Percentiles rank a stretch among this genome's conserved stretches.
phyloP scores from a whole-genome alignment of 1,139 yeast species.

The Yamadazyma buinensis region DNA sequence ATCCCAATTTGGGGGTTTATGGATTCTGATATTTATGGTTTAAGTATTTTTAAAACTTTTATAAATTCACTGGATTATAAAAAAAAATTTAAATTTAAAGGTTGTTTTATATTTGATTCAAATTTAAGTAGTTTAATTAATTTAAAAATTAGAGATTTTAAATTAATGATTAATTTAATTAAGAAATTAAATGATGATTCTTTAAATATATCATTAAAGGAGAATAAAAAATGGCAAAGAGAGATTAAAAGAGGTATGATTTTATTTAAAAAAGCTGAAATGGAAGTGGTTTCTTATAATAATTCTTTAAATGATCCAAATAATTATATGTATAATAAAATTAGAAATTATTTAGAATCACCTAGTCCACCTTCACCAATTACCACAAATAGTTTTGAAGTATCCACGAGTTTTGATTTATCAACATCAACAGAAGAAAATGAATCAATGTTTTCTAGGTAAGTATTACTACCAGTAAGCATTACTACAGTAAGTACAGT shows the following conservation, averaged over 20 bases:
- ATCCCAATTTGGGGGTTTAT: constrained; percentile 40
- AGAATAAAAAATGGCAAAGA: constrained; percentile 20
- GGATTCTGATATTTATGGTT: constrained; percentile 69
- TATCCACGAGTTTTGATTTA: too few relatives aligned
- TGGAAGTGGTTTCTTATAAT: constrained; percentile 30
- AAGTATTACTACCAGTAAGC: too few relatives aligned
- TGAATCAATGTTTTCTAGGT: too few relatives aligned
- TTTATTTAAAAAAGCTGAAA: constrained; percentile 55
- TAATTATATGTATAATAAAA: background rate
- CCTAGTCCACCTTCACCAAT: too few relatives aligned
- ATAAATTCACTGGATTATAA: constrained; percentile 5
- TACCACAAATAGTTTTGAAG: background rate
- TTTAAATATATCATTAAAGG: background rate
- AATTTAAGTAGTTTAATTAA: constrained; percentile 27
- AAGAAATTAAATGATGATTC: background rate
- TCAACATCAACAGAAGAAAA: too few relatives aligned
- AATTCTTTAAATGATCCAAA: background rate
- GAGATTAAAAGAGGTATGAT: constrained; percentile 56
- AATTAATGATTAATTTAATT: constrained; percentile 24
- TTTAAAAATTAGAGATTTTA: constrained; percentile 31
- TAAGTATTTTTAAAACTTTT: constrained; percentile 49
- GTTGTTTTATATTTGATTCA: constrained; percentile 37
- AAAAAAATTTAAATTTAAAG: constrained; percentile 13
- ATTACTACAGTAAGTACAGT: too few relatives aligned
- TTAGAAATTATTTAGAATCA: background rate